Base-by-base conservation (phyloP, 2,329 filamentous ascomycete species). In the Orbilia brochopaga region DNA sequence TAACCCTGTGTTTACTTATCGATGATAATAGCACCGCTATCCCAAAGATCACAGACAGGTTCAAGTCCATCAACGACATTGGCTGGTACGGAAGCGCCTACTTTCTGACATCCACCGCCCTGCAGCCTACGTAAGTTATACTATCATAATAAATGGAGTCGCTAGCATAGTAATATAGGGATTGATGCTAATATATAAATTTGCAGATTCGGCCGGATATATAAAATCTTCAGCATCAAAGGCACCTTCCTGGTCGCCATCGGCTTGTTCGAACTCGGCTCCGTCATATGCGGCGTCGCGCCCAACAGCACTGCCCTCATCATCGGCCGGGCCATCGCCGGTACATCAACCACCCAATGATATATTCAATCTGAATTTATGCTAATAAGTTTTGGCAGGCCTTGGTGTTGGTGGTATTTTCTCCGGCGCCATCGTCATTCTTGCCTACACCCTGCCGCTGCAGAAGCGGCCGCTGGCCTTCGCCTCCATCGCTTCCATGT, bases 391-490 rank as follows among this genome's bases (percentile, higher is more conserved):
- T 53, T 19, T 4, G 27, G 1, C 54, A 70, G 85, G 85, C 10
- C 78, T 83, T 3, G 85, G 85, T 10, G 85, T 82, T 60, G 84
- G 84, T 17, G 85, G 83, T 40, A 77, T 85, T 57, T 82, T 84
- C 64, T 83, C 82, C 1, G 83, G 83, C n/a, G 80, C 81, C 48
- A 81, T 83, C 17, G 81, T 83, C 46, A 83, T 84, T 50, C 77
- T 84, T 57, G 73, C 76, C n/a, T 62, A 77, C 32, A 67, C 74
- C 1, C 72, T 78, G 11, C 77, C 77, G 21, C 35, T 77, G 13
- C 72, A 77, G 11, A 77, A 76, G 65, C 73, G 78, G n/a, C 76
- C 74, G 2, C 64, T 77, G 56, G 77, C 75, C 54, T 75, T 76
- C 55, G 76, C 75, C 15, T 67, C 77, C 1, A 75, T 79, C 15